Evolutionary conservation across 1,139 yeast species (phyloP), one percentile per base, ranked within the genome.

Genomic region (Suhomyces chickasaworum): DNA sequence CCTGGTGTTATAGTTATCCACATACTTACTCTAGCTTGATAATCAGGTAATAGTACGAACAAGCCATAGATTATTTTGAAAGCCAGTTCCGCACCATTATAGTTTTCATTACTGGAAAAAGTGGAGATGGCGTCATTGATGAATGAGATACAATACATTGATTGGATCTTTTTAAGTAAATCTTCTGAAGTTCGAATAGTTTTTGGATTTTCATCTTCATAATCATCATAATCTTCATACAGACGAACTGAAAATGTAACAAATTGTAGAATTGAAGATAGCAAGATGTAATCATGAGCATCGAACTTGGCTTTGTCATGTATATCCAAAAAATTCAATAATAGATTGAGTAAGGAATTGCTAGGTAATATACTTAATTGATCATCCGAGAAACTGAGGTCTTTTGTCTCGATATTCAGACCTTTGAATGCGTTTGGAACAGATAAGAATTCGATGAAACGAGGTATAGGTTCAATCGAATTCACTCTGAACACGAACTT

Each of bases 1-100:
- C 64, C 64, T 0, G 75, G 74, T 2, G 66, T 58, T 12, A 73
- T 62, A 4, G 77, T 70, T 20, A 73, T 59, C 33, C 65, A 53
- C 64, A 73, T 68, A 50, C 73, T 69, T 16, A 74, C 56, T 44
- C 64, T 65, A 21, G 60, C 57, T 48, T 66, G 71, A 8, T 58
- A 54, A 3, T 59, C 50, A 1, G 77, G 76, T 16, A 65, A 53
- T 23, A 73, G 50, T 38, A 56, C 57, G 35, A 72, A 57, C 35
- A 73, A 53, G 4, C 68, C 57, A 1, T 73, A 56, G 13, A 71
- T 53, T 10, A 65, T 7, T 21, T 18, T 22, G 25, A 47, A 44
- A 5, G 40, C 44, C 17, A 23, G 36, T n/a, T 39, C 36, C 3
- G 49, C 31, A 10, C 35, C 8, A 59, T 57, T 20, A 7, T 25